A percentile compares a stretch with the other conserved stretches of the same genome.
Evolutionary conservation across 2,329 filamentous ascomycete genomes (phyloP).

Genomic region (Sporothrix euskadiensis): DNA sequence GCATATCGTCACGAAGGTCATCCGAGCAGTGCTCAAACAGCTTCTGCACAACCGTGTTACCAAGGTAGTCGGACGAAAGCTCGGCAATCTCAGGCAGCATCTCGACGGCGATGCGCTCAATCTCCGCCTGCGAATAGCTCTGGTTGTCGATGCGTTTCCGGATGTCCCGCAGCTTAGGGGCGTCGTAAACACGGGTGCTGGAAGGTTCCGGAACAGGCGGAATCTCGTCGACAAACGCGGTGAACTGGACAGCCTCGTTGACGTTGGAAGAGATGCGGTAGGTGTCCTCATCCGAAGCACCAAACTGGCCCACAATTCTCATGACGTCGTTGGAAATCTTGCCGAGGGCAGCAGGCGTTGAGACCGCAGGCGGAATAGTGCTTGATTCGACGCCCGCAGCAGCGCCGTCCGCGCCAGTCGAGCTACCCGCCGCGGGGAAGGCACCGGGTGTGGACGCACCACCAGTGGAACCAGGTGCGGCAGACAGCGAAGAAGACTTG

Average conservation of each 20-base stretch:
- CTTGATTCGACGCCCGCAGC: conserved; percentile 6
- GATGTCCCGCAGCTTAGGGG: conserved; percentile 91
- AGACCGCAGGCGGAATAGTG: conserved; percentile 48
- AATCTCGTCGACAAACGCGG: conserved; percentile 76
- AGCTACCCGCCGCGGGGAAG: conserved; percentile 32
- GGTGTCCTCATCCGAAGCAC: conserved; percentile 76
- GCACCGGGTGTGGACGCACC: conserved; percentile 30
- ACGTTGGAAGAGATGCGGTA: conserved; percentile 71
- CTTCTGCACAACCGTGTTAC: conserved; percentile 99
- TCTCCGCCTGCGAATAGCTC: conserved; percentile 78
- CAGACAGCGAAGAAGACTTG: conserved; percentile 34
- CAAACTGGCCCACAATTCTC: conserved; percentile 84
- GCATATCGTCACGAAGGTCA: conserved; percentile 85
- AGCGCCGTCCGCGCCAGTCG: conserved; percentile 35
- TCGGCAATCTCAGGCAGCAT: conserved; percentile 98
- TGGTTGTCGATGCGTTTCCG: conserved; percentile 97
- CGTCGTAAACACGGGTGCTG: conserved; percentile 86
- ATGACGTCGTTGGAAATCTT: conserved; percentile 83
- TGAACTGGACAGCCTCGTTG: conserved; percentile 73
- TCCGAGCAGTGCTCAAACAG: conserved; percentile 96
- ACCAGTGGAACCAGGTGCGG: conserved; percentile 39
- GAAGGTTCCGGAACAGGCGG: conserved; percentile 85
- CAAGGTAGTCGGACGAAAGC: conserved; percentile 90
- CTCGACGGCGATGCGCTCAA: conserved; percentile 85
- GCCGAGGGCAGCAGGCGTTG: conserved; percentile 69